phyloP scores from a whole-genome alignment of 1,139 yeast species.

The Scheffersomyces illinoinensis region DNA sequence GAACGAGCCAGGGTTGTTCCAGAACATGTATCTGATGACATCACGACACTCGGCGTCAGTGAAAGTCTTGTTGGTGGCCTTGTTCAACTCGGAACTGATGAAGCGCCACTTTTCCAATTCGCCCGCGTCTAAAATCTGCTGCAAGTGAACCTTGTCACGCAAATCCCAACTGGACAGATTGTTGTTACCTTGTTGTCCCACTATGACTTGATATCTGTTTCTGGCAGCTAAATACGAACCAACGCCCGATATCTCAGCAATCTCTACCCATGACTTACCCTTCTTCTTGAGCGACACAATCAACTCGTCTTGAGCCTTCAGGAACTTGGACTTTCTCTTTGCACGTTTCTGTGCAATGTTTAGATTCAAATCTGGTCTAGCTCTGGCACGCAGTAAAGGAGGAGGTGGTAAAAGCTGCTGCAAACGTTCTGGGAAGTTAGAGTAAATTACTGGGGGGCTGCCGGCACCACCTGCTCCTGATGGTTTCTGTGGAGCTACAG shows the following conservation, averaged over 20 bases:
- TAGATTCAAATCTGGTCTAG: slow-evolving; percentile 30
- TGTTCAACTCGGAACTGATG: slow-evolving; percentile 60
- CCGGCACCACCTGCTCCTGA: slow-evolving; percentile 3
- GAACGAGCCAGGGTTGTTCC: slow-evolving; percentile 57
- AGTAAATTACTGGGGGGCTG: slow-evolving; percentile 10
- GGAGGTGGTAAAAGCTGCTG: slow-evolving; percentile 36
- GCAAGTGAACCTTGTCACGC: slow-evolving; percentile 56
- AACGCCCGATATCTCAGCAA: slow-evolving; percentile 66
- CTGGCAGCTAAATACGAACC: slow-evolving; percentile 74
- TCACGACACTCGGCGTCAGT: slow-evolving; percentile 58
- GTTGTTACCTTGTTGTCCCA: slow-evolving; percentile 79
- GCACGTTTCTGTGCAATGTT: slow-evolving; percentile 46
- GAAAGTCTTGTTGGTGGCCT: slow-evolving; percentile 57
- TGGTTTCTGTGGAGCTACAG: slow-evolving; percentile 3
- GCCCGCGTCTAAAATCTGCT: slow-evolving; percentile 60
- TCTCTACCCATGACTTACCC: slow-evolving; percentile 74
- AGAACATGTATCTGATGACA: slow-evolving; percentile 53
- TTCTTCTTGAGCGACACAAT: slow-evolving; percentile 61
- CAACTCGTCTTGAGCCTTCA: slow-evolving; percentile 66
- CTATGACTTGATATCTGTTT: slow-evolving; percentile 75
- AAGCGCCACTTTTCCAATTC: slow-evolving; percentile 73
- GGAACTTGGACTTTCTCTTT: slow-evolving; percentile 64
- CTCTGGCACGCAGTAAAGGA: slow-evolving; percentile 34
- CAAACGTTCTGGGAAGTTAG: slow-evolving; percentile 18
- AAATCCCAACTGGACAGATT: slow-evolving; percentile 66